Base-by-base conservation (phyloP, 2,329 filamentous ascomycete genomes). In the Fusarium armeniacum region DNA sequence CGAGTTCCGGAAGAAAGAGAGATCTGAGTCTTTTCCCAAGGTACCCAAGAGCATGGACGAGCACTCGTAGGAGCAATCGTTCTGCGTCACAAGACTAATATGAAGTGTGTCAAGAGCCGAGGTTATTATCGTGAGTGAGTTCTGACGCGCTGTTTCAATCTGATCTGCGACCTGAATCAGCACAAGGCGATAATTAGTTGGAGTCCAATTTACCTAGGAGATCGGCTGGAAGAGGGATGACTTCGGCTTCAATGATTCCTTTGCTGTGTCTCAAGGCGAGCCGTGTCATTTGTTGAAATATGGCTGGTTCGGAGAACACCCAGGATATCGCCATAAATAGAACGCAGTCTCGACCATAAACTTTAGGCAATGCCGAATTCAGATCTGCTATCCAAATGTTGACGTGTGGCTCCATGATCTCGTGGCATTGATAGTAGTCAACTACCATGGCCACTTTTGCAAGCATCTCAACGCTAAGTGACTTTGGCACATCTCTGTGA, bases 361-460 rank as follows among this genome's bases (percentile, higher is more conserved):
- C n/a, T n/a, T n/a, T n/a, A n/a, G n/a, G n/a, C n/a, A n/a, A n/a
- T n/a, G n/a, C n/a, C n/a, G n/a, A n/a, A n/a, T n/a, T n/a, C n/a
- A n/a, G n/a, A n/a, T n/a, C n/a, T n/a, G n/a, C n/a, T n/a, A n/a
- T 40, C 75, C 73, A 76, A 1, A 58, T n/a, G 0, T 44, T 35
- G 1, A 16, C 20, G 18, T 66, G 54, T 4, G 50, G 0, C 1
- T 73, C 67, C 0, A 68, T 5, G 2, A 28, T 43, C 5, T 78
- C 76, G 8, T 71, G 58, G n/a, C 72, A 77, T 4, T 73, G 45
- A 13, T 73, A 77, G 26, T 75, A 73, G 11, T 78, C 60, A 0
- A 77, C 68, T 9, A 78, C 36, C 10, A 73, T 70, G 0, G 75
- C 70, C 1, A 77, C 12, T 24, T 76, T 75, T 1, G 70, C 68